Evolutionary conservation across 345 rosid species (phyloP), one percentile per base, ranked within the genome.

Genomic region (Leavenworthia alabamica): DNA sequence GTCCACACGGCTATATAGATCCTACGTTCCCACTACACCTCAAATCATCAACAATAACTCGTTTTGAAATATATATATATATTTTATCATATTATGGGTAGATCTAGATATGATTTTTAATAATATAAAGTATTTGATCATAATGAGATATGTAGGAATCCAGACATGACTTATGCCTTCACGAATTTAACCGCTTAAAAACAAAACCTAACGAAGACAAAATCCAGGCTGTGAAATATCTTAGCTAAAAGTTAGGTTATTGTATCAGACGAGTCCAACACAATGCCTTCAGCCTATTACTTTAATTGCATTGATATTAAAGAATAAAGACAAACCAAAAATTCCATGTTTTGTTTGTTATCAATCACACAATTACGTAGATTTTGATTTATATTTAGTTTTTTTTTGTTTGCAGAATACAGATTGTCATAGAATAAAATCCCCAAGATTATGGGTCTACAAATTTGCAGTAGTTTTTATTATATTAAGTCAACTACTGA

Each of bases 401-500:
- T 4, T 24, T 24, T 24, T 24, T 24, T 4, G 4, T 24, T 24
- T 24, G 13, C 13, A 33, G 12, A 11, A 4, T 2, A 42, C 45
- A 41, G 1, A 41, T 6, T 45, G 49, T 5, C 5, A 45, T 8
- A 11, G 29, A 22, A n/a, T 22, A 7, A 45, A 22, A 45, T 11
- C 11, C 29, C 49, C 9, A 11, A 24, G 24, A 47, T 1, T n/a
- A 47, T 3, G 51, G 52, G 32, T 24, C 10, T 47, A 23, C 52
- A n/a, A 20, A 24, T 24, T 7, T 47, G 52, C 52, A 47, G n/a
- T 24, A 24, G n/a, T 47, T 10, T n/a, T 24, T 19, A 3, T 17
- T 11, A 40, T 37, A 57, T 57, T 4, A 40, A 48, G 62, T 57
- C 49, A 57, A 26, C 62, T 7, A 4, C 44, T 57, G 37, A 15